Evolutionary conservation across 768 basidiomycete genomes (phyloP).

Genomic region (Bullera alba): DNA sequence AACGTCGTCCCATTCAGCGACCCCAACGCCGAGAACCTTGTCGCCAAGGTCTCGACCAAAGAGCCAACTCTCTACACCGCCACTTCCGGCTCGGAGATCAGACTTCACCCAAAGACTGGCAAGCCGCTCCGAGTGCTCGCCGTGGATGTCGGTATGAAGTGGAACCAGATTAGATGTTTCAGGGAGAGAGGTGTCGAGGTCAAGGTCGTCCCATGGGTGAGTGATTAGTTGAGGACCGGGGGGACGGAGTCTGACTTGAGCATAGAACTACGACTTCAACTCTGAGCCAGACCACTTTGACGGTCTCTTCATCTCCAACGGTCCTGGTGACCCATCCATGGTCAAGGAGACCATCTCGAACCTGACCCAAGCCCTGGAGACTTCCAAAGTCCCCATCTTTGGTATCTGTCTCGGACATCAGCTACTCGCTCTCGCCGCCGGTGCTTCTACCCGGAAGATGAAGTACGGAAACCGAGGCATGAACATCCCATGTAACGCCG

Average conservation of each 20-base stretch:
- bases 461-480: constrained; percentile 99
- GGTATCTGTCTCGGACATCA: constrained; percentile 99
- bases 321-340: constrained; percentile 91
- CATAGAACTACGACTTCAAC: constrained; percentile 71
- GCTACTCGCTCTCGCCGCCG: constrained; percentile 86
- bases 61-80: constrained; percentile 63
- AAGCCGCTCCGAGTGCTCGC: constrained; percentile 77
- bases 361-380: constrained; percentile 59
- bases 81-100: constrained; percentile 50
- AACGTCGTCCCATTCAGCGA: constrained; percentile 74
- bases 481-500: constrained; percentile 95
- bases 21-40: constrained; percentile 82
- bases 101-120: constrained; percentile 63
- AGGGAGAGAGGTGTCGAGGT: constrained; percentile 82
- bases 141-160: constrained; percentile 99
- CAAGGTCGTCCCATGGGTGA: constrained; percentile 88
- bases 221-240: constrained; percentile 4
- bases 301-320: constrained; percentile 94
- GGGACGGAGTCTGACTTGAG: constrained; percentile 8
- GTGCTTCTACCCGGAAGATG: constrained; percentile 94
- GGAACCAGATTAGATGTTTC: constrained; percentile 98
- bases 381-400: constrained; percentile 66
- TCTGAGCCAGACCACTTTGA: constrained; percentile 70
- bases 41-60: constrained; percentile 74
- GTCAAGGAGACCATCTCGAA: constrained; percentile 64